Evolutionary conservation across 2,329 filamentous ascomycete genomes (phyloP), one percentile per base, ranked within the genome.

Genomic region (Alternaria sp.): DNA sequence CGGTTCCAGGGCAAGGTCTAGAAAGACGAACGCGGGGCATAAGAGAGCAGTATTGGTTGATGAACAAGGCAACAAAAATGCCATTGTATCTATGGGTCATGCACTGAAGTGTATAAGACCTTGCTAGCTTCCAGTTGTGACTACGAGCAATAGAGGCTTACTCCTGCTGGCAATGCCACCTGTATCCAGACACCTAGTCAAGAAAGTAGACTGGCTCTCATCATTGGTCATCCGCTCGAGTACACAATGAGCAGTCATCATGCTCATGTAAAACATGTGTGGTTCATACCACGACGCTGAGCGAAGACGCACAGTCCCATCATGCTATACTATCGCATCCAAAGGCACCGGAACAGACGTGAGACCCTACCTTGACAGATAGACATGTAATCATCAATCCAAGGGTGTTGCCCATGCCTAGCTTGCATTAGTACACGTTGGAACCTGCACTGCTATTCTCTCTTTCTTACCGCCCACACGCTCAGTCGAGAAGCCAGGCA

Each of bases 401-500:
- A 52, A 54, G 54, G 49, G 30, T 50, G 49, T 57, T 64, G 45
- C 56, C 40, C 47, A 63, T 64, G 52, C 58, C 68, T 70, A 63
- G 17, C 55, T 56, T 62, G 67, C 70, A 76, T 78, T 77, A 77
- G 75, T 76, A 63, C 64, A 71, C 62, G 63, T 62, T 61, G 57
- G 60, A 68, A 52, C 11, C 52, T 19, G 69, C 54, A 65, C 67
- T 54, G 25, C 50, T 40, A 47, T 62, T 61, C 58, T 59, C 66
- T 55, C 59, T 68, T 63, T 69, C 76, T 78, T 77, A 78, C 76
- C 73, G 57, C 74, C 69, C 57, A 54, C 43, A 50, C 43, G 59
- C 44, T 90, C 82, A 97, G 81, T 97, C 94, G 73, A 90, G 86
- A 74, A 98, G 81, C 93, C 96, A 99, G 10, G 93, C 95, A 68